Evolutionary conservation across 2,329 filamentous ascomycete species (phyloP), one percentile per base, ranked within the genome.

Genomic region (Whalleya microplaca): DNA sequence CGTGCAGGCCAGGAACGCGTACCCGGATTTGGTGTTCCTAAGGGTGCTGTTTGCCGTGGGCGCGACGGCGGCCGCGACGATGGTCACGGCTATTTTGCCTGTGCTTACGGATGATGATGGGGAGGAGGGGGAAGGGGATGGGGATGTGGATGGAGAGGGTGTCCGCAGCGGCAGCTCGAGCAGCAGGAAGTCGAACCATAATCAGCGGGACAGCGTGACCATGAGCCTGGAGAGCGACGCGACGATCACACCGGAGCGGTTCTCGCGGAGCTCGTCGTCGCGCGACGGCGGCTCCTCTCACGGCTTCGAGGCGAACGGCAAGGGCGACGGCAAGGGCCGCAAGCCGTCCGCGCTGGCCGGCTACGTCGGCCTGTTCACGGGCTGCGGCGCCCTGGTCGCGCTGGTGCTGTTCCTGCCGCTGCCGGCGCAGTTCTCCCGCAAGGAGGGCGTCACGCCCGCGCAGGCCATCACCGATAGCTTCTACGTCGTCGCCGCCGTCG

Each of bases 41-140:
- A 84, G 95, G 63, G 79, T 98, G 48, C 78, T 96, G 53, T 99
- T 99, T 75, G 95, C 93, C 64, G 66, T 97, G 18, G 95, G 95
- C 21, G 95, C 91, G 19, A 92, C 93, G n/a, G 95, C 94, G 20
- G 87, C 90, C 4, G 84, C 92, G 14, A 98, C 95, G 1, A 99
- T 99, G 95, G 95, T 99, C 19, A 98, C 95, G 8, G 95, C 95
- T 2, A 92, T 96, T 45, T 80, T 99, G 21, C 95, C 95, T 1
- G 87, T 83, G 10, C 75, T 89, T 63, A 87, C 85, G 4, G 82
- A 83, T 60, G 82, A 84, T 29, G 75, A 69, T 41, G 69, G 41
- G 64, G 55, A 54, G 61, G 63, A 48, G 48, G 41, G 52, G 46
- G 56, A 61, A 51, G 58, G 68, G 56, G 59, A 69, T 68, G 58